These are phyloP conservation scores for Flaveria bidentis DNA, from an alignment of 129 eudicot genomes.

Conservation along the genomic window DNA sequence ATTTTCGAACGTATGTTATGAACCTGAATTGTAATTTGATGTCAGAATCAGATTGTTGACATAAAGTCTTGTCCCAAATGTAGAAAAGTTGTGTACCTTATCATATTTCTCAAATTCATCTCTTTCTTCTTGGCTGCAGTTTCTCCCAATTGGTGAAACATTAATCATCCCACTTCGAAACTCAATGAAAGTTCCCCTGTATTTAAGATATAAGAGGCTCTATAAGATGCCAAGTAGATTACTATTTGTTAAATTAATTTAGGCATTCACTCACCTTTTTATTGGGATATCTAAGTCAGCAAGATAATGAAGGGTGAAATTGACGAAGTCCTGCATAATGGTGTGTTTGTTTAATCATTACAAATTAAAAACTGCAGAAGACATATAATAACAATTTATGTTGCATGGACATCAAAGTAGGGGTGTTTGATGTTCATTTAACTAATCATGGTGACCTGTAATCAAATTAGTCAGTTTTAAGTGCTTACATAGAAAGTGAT, in stretches of 20 bases:
- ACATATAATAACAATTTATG: conserved; percentile 6
- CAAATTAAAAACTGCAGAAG: background rate
- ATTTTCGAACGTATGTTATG: conserved; percentile 75
- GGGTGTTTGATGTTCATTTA: conserved; percentile 7
- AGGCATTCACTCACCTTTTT: conserved; percentile 57
- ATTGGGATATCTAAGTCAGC: conserved; percentile 98
- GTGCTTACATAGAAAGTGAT: background rate
- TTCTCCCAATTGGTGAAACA: conserved; percentile 97
- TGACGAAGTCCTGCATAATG: conserved; percentile 80
- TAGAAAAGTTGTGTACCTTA: conserved; percentile 57
- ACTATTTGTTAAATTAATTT: conserved; percentile 10
- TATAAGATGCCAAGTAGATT: conserved; percentile 17
- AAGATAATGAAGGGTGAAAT: conserved; percentile 82
- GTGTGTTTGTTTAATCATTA: conserved; percentile 6
- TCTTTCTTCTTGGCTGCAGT: conserved; percentile 98
- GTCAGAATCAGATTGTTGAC: background rate
- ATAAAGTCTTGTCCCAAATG: background rate
- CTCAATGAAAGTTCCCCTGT: conserved; percentile 96
- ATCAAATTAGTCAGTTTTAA: too few species aligned
- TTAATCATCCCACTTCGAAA: conserved; percentile 96
- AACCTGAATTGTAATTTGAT: conserved; percentile 48
- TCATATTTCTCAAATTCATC: conserved; percentile 92
- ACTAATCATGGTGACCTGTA: background rate
- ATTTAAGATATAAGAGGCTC: conserved; percentile 7
- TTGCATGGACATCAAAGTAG: conserved; percentile 5